Percentiles rank a stretch among this genome's conserved stretches.
Evolutionary conservation across 108 stramenopile species (phyloP).

Genomic region (Nitzschia inconspicua): DNA sequence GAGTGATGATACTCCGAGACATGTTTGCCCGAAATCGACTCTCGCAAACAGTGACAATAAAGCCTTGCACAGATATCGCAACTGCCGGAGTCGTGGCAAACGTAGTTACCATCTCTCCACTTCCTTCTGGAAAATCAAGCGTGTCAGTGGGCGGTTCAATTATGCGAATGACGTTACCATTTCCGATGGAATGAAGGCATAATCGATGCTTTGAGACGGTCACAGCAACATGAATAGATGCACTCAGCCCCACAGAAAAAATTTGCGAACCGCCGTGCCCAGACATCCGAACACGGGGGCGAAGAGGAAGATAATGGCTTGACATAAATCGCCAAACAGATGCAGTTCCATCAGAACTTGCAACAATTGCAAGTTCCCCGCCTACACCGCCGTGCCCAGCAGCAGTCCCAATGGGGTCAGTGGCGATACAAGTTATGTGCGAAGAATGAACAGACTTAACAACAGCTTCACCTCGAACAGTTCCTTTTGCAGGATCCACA

Average conservation of each 20-base stretch:
- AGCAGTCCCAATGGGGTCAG: constrained; percentile 83
- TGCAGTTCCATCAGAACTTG: constrained; percentile 75
- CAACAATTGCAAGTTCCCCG: constrained; percentile 85
- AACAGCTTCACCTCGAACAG: constrained; percentile 66
- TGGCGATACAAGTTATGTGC: constrained; percentile 71
- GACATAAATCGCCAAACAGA: constrained; percentile 87
- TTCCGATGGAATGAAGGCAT: constrained; percentile 79
- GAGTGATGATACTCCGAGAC: constrained; percentile 54
- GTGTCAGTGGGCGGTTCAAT: constrained; percentile 59
- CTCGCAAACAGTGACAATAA: constrained; percentile 77
- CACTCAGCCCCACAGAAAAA: constrained; percentile 60
- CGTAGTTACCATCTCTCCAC: constrained; percentile 21
- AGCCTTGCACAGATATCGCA: constrained; percentile 76
- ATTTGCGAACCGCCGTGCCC: constrained; percentile 73
- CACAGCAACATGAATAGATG: constrained; percentile 72
- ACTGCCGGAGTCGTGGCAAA: constrained; percentile 71
- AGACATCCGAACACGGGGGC: constrained; percentile 63
- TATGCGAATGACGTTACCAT: constrained; percentile 73
- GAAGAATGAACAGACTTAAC: constrained; percentile 68
- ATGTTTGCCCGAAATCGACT: constrained; percentile 31
- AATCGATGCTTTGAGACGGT: constrained; percentile 62
- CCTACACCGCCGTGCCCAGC: constrained; percentile 83
- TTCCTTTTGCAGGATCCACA: constrained; percentile 79
- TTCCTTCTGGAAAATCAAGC: constrained; percentile 30
- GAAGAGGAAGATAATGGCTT: constrained; percentile 79